Evolutionary conservation across 169 alveolate genomes (phyloP), one percentile per base, ranked within the genome.

Genomic region (Amoebophrya sp.): DNA sequence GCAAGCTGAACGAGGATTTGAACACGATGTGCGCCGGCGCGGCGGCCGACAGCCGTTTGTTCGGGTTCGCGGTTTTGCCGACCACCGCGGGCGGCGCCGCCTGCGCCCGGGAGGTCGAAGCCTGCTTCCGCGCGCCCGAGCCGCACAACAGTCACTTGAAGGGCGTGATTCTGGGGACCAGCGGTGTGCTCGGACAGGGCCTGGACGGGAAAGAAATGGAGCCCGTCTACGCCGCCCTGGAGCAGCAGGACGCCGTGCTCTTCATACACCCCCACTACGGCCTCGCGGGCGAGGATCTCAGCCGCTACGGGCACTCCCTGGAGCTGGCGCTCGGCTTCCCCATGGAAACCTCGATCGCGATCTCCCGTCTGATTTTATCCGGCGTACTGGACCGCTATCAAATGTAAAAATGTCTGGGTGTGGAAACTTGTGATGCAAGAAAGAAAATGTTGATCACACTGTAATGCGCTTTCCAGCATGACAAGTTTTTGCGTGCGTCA

Each of bases 161-260:
- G 35, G 83, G 83, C 83, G 83, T 66, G 35, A 66, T 66, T 66
- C 83, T 66, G 39, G 83, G 83, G 83, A 66, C 83, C 29, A 66
- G 39, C 35, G 83, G 83, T 1, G 83, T 66, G 29, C 0, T 12
- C 2, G 83, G 83, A 3, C 83, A 1, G 29, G 83, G 83, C 10
- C 83, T 66, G 29, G 83, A 66, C 83, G 12, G 32, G 83, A 1
- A 0, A 25, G 83, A 66, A 25, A 66, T 66, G 83, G 83, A 66
- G 39, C 83, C 83, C 1, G 83, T 66, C 10, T 66, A 66, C 35
- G 83, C 83, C 35, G 83, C 29, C 32, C 83, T 66, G 83, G 83
- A 66, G 18, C 1, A 66, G 18, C 1, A 2, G 39, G 32, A n/a
- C 35, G 1, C 18, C 7, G 83, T 66, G 83, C 83, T 66, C 35